phyloP scores from a whole-genome alignment of 768 basidiomycete species.

The Agaricus sinodeliciosus region DNA sequence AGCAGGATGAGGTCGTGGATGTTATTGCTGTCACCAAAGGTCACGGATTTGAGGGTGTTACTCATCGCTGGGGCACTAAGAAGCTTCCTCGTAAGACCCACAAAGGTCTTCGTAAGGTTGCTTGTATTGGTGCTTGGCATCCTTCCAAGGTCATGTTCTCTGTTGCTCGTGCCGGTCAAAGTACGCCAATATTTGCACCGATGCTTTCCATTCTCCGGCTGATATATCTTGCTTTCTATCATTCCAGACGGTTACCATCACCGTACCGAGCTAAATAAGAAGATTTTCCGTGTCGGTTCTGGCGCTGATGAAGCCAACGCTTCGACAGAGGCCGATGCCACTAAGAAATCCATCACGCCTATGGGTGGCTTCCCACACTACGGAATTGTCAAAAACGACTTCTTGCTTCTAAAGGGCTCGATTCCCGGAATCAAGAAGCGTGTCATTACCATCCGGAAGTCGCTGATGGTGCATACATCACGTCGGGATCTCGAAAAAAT shows the following conservation, averaged over 20 bases:
- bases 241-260: conserved; percentile 87
- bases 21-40: conserved; percentile 98
- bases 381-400: conserved; percentile 98
- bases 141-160: conserved; percentile 99
- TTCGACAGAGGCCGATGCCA: conserved; percentile 91
- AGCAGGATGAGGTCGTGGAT: conserved; percentile 95
- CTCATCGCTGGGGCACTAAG: conserved; percentile 99
- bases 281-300: conserved; percentile 91
- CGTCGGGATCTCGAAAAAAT: conserved; percentile 97
- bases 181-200: conserved; percentile 38
- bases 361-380: conserved; percentile 99
- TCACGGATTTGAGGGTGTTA: conserved; percentile 99
- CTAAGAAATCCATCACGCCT: conserved; percentile 90
- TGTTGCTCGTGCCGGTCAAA: conserved; percentile 99
- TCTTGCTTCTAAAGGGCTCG: conserved; percentile 93
- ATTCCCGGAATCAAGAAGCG: conserved; percentile 97
- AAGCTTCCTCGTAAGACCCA: conserved; percentile 98
- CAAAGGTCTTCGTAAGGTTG: conserved; percentile 99
- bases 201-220: neutral
- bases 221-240: neutral
- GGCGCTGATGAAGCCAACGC: conserved; percentile 77
- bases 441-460: conserved; percentile 95
- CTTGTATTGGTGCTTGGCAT: conserved; percentile 98
- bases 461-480: conserved; percentile 93
- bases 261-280: conserved; percentile 98